Base-by-base conservation (phyloP, 116 monocot genomes). In the Trichopus zeylanicus region DNA sequence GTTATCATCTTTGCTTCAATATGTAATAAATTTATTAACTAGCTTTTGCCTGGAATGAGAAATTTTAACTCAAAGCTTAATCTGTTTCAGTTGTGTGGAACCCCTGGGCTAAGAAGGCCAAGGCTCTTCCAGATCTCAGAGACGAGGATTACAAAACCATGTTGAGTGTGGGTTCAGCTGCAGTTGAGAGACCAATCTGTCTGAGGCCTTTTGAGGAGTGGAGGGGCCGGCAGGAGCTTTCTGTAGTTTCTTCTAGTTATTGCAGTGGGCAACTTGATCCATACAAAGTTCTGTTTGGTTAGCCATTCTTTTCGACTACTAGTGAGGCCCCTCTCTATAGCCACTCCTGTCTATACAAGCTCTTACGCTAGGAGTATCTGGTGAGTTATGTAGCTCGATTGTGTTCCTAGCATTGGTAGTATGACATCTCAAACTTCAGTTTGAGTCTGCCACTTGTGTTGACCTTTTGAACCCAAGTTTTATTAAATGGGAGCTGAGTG, bases 211-310 rank as follows among this genome's bases (percentile, higher is more conserved):
- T 26, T 15, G 81, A 92, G 60, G 92, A 87, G 37, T 92, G 92
- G 92, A 84, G 37, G 31, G 87, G 73, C 23, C 60, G 65, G 5
- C 81, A 84, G 46, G 87, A 81, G 56, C 83, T 92, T 8, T 87
- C 92, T 7, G 57, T 60, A 10, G 84, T 92, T 29, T 75, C 73
- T 1, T 92, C 92, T 25, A 92, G 92, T 60, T 92, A 92, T 60
- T 87, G 70, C 61, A 92, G 92, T 26, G 92, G 92, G 30, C 87
- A 87, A 51, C 68, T 92, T 0, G 87, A 92, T 63, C 92, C 92
- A 29, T 34, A 61, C 29, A 84, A 68, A 67, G 81, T 91, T 61
- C 60, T 91, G 13, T 51, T 57, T 24, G 75, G 75, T n/a, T n/a
- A n/a, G n/a, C n/a, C n/a, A n/a, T n/a, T n/a, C n/a, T n/a, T n/a